A percentile compares a stretch with the other conserved stretches of the same genome.
Conservation (phyloP, 2,329 filamentous ascomycete species). For the Chrysoporthe deuterocubensis region DNA sequence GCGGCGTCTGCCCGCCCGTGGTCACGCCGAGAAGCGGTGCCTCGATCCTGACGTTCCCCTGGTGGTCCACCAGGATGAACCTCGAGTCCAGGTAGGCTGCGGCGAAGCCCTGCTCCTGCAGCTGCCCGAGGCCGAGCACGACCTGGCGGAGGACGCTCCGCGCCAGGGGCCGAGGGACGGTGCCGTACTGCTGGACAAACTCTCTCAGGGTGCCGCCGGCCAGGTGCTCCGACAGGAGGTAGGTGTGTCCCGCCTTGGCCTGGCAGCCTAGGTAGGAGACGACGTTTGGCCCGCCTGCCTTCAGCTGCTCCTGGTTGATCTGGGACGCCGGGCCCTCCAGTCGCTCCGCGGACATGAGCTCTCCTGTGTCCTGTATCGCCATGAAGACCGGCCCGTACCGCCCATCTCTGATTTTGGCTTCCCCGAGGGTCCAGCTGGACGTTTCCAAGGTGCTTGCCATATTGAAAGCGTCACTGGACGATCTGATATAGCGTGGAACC, state of each 20-base stretch:
- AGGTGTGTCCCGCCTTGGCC: constrained; percentile 5
- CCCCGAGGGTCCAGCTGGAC: constrained; percentile 9
- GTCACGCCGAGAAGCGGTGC: constrained; percentile 15
- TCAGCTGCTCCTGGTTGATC: neutral
- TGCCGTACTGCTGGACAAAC: constrained; percentile 2
- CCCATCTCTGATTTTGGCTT: constrained; percentile 18
- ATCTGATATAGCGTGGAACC: too few relatives aligned
- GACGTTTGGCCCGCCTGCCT: constrained; percentile 8
- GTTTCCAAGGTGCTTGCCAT: neutral
- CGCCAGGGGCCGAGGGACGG: constrained; percentile 5
- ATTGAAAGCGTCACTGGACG: neutral
- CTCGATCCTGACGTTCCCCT: constrained; percentile 15
- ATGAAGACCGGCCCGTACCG: constrained; percentile 20
- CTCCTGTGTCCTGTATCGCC: constrained; percentile 16
- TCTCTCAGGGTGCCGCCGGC: constrained; percentile 16
- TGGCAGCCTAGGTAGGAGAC: constrained; percentile 14
- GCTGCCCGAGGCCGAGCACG: constrained; percentile 10
- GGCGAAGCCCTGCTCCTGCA: constrained; percentile 1
- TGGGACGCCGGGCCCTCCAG: constrained; percentile 1
- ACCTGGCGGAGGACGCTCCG: constrained; percentile 11
- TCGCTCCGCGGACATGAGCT: constrained; percentile 20
- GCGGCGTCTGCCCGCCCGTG: neutral
- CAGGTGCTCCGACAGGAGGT: constrained; percentile 2
- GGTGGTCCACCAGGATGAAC: constrained; percentile 8
- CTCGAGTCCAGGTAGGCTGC: constrained; percentile 1